Base-by-base conservation (phyloP, 345 rosid species). In the Geranium rotundifolium region DNA sequence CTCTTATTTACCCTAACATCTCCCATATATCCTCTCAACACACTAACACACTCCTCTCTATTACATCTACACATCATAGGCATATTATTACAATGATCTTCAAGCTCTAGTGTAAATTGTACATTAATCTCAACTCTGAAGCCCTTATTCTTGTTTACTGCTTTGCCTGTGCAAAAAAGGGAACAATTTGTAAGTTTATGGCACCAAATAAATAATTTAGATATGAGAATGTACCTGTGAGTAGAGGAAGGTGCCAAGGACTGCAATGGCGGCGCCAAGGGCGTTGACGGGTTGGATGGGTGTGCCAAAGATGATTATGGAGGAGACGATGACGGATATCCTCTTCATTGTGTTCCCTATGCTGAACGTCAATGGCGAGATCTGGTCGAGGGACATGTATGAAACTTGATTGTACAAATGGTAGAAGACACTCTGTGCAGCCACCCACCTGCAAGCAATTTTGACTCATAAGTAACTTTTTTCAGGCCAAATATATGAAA, bases 281-380 rank as follows among this genome's bases (percentile, higher is more conserved):
- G 81, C 77, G 61, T 80, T 80, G 67, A 77, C 63, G 4, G 81
- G 81, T 64, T 56, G 84, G 67, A 80, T 58, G 4, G 81, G 84
- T 2, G 84, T 77, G 75, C 68, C 79, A 77, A 77, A 80, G 69
- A 80, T 77, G 49, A 80, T 80, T 57, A 77, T 77, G 66, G 84
- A 80, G 12, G 84, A 67, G 27, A 80, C 74, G 0, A 80, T 77
- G 34, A 80, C 84, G 0, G 75, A 80, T 18, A 80, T 70, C 61
- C 81, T 65, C 70, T 80, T 80, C 84, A 80, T 80, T 3, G 84
- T 80, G 71, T 80, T 80, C 19, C 84, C 84, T 0, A 80, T 71
- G 70, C 84, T 80, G 58, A 80, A 80, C 19, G 84, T 80, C 67
- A 80, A 63, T 17, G 81, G 84, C 39, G 81, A 77, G 20, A 77